A percentile compares a stretch with the other conserved stretches of the same genome.
phyloP scores from a whole-genome alignment of 2,329 filamentous ascomycete species.

The Penicillium sp. region DNA sequence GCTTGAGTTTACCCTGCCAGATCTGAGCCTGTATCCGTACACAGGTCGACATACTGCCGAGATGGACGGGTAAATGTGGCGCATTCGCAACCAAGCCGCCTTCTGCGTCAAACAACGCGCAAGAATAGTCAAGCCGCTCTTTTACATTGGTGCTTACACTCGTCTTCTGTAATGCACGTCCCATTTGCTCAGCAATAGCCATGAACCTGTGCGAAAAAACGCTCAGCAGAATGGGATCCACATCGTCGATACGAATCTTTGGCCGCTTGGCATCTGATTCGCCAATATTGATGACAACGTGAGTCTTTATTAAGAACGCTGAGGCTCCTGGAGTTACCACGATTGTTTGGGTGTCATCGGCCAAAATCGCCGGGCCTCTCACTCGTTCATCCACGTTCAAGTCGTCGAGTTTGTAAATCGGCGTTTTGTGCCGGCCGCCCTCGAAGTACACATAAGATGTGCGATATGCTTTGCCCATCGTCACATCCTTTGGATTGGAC shows the following conservation, averaged over 20 bases:
- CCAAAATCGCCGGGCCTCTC: conserved; percentile 78
- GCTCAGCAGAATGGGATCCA: conserved; percentile 73
- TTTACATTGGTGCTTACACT: conserved; percentile 74
- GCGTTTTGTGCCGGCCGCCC: conserved; percentile 71
- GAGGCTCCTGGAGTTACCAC: conserved; percentile 41
- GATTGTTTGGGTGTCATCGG: conserved; percentile 57
- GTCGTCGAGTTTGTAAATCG: conserved; percentile 78
- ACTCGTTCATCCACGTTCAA: conserved; percentile 71
- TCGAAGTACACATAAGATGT: conserved; percentile 78
- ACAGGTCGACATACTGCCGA: conserved; percentile 78
- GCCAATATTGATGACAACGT: conserved; percentile 40
- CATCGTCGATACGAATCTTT: conserved; percentile 49
- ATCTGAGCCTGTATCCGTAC: conserved; percentile 72
- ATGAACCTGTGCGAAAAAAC: conserved; percentile 83
- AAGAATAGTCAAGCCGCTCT: conserved; percentile 80
- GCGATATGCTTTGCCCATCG: conserved; percentile 60
- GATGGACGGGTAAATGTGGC: conserved; percentile 74
- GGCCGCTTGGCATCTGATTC: conserved; percentile 27
- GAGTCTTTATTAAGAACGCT: conserved; percentile 38
- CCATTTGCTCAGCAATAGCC: conserved; percentile 85
- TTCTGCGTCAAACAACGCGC: conserved; percentile 71
- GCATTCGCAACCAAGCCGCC: conserved; percentile 67
- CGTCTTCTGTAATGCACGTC: conserved; percentile 68
- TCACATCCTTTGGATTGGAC: conserved; percentile 45
- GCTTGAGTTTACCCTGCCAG: conserved; percentile 70